Conservation (phyloP, 2,329 filamentous ascomycete species). For the Apiospora pterosperma region DNA sequence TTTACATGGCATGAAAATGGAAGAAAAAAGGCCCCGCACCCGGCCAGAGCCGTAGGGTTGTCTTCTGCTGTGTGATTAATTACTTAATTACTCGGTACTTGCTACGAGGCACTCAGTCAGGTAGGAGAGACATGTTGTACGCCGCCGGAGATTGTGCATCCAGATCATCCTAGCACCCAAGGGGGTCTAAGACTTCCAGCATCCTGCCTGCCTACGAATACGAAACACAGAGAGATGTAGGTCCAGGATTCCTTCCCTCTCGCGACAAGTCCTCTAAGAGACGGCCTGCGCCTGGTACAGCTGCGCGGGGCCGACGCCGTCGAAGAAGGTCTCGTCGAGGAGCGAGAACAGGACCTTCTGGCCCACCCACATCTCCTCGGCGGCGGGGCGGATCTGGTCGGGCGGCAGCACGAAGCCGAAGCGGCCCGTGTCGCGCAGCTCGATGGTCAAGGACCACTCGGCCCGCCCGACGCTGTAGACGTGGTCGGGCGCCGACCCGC, state of each 20-base stretch:
- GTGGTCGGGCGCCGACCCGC: conserved; percentile 21
- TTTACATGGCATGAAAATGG: too few relatives aligned
- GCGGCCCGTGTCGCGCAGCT: conserved; percentile 20
- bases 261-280: neutral
- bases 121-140: too few relatives aligned
- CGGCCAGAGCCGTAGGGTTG: too few relatives aligned
- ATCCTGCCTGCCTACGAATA: too few relatives aligned
- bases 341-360: conserved; percentile 27
- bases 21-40: too few relatives aligned
- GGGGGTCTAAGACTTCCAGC: too few relatives aligned
- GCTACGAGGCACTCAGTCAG: too few relatives aligned
- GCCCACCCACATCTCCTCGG: conserved; percentile 28
- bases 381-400: conserved; percentile 19
- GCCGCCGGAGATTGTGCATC: too few relatives aligned
- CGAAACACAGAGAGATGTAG: too few relatives aligned
- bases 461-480: conserved; percentile 20
- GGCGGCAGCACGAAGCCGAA: conserved; percentile 24
- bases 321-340: neutral
- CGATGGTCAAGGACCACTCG: conserved; percentile 23
- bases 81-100: too few relatives aligned
- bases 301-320: neutral
- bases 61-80: too few relatives aligned
- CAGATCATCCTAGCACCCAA: too few relatives aligned
- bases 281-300: neutral
- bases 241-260: neutral